Conservation (phyloP, 73 alveolate genomes). For the Stentor roeselii region DNA sequence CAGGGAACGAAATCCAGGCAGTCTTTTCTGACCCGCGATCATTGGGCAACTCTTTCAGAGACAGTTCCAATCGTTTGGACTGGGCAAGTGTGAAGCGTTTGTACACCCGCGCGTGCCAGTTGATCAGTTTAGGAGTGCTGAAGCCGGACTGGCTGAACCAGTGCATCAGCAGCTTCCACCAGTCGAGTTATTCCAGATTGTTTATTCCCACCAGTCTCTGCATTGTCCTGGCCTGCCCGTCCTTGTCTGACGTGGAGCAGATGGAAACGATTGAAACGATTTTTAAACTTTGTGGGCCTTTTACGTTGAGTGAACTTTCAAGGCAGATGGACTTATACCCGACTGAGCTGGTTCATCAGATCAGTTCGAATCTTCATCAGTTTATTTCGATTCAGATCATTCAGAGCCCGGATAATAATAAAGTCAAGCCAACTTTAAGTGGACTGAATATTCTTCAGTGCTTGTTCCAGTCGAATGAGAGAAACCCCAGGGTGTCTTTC, state of each 20-base stretch:
- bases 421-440: background rate
- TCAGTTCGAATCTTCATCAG: background rate
- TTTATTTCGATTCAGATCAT: background rate
- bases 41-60: background rate
- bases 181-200: background rate
- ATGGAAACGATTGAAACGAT: background rate
- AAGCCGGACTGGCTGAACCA: background rate
- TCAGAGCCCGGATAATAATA: background rate
- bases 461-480: conserved; percentile 9
- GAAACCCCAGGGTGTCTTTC: conserved; percentile 36
- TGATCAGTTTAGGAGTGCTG: background rate
- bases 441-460: background rate
- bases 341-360: background rate
- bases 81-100: background rate
- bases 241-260: background rate
- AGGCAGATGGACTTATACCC: background rate
- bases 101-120: background rate
- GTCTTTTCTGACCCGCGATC: background rate
- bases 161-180: background rate
- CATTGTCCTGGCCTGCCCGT: background rate
- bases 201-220: background rate
- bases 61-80: background rate
- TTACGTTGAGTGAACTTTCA: background rate
- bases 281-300: background rate
- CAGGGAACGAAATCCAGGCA: background rate